Percentiles rank a stretch among this genome's conserved stretches.
Evolutionary conservation across 2,329 filamentous ascomycete species (phyloP).

Genomic region (Geosmithia putterillii): DNA sequence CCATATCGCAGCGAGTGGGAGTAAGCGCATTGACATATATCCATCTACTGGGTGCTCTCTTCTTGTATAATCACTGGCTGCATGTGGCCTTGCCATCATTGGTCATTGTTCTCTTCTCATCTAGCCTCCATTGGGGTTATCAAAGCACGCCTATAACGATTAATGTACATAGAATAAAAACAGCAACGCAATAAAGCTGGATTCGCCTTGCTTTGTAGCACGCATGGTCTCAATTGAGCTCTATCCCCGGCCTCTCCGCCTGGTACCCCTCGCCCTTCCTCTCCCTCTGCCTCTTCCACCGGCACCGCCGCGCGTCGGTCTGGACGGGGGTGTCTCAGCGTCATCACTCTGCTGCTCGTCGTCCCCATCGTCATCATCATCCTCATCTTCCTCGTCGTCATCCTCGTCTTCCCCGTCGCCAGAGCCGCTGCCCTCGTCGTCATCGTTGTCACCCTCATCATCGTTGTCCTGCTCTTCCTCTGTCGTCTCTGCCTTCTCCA

Average conservation of each 20-base stretch:
- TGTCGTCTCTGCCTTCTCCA: slow-evolving; percentile 17
- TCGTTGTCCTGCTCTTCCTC: slow-evolving; percentile 17
- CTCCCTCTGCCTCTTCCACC: slow-evolving; percentile 1
- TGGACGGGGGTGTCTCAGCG: neutral
- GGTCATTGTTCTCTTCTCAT: too few species aligned
- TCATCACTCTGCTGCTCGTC: slow-evolving; percentile 4
- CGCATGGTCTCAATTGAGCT: too few species aligned
- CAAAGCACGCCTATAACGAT: too few species aligned
- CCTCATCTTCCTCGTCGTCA: slow-evolving; percentile 7
- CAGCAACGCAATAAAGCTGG: too few species aligned
- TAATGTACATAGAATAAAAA: too few species aligned
- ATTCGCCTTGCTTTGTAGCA: too few species aligned
- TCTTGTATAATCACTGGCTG: neutral
- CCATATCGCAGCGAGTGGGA: slow-evolving; percentile 31
- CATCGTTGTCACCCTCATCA: slow-evolving; percentile 23
- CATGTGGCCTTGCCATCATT: too few species aligned
- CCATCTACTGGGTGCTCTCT: neutral
- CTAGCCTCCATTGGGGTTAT: too few species aligned
- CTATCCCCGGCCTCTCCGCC: neutral
- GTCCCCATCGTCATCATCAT: slow-evolving; percentile 5
- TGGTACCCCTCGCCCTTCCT: slow-evolving; percentile 1
- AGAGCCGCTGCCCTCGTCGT: slow-evolving; percentile 15
- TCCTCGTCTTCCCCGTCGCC: slow-evolving; percentile 5
- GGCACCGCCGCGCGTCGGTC: slow-evolving; percentile 1
- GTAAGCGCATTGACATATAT: neutral